Evolutionary conservation across 192 early-diverging fungal genomes (phyloP), one percentile per base, ranked within the genome.

Genomic region (Powellomyces hirtus): DNA sequence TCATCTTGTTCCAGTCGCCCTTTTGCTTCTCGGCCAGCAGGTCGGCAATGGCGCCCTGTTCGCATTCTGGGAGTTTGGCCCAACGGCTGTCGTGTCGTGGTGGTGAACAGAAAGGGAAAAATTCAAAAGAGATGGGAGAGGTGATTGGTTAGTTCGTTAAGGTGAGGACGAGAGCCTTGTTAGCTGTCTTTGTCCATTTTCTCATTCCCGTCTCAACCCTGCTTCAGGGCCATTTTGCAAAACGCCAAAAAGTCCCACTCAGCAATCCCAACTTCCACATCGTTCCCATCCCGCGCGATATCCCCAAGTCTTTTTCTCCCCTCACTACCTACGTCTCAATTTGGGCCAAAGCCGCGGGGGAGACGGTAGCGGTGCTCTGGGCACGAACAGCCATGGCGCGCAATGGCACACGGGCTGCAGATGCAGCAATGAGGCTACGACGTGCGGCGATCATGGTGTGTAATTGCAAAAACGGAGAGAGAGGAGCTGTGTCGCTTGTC

Each of bases 1-100:
- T 79, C 68, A 98, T 77, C 68, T 86, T 84, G 82, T 91, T 91
- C 97, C 97, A 98, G 85, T 98, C 94, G 49, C 85, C 90, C 85
- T 94, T 95, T 86, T 97, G 93, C 66, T 81, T 83, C 75, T 91
- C 91, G 66, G 83, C 83, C 30, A 98, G 85, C 38, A 82, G 74
- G 71, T 89, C 91, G 61, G 90, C 78, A 58, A 96, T 87, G 59
- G 90, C 87, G 61, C 79, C 80, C 84, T 96, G 92, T 79, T 96
- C 93, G 63, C 83, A 80, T 62, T 89, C 79, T 24, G 89, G 84
- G 42, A 91, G 88, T 71, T 85, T 86, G 57, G 69, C 75, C 85
- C 88, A 91, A 46, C 85, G 73, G 13, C 76, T 70, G 66, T 84
- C 26, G 13, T 53, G 26, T 42, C n/a, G 2, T 56, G 18, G 53